These are phyloP conservation scores for Cladobotryum protrusum DNA, from an alignment of 2,329 filamentous ascomycete species.

Conservation along the genomic window DNA sequence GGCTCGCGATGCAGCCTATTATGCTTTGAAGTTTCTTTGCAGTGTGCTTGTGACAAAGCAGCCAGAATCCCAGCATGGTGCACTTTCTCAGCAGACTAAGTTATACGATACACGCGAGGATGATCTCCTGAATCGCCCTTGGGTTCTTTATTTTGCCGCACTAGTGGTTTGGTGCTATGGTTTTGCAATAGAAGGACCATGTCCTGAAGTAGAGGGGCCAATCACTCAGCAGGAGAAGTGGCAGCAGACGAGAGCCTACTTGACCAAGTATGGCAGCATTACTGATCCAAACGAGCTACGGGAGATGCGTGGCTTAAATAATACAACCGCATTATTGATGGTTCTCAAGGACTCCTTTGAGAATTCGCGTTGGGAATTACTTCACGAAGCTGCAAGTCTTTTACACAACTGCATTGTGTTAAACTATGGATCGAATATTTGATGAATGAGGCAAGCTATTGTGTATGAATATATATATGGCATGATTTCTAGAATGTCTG, in stretches of 20 bases:
- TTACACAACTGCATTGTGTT: slow-evolving; percentile 70
- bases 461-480: not conserved
- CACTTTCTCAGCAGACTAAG: slow-evolving; percentile 36
- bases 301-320: slow-evolving; percentile 68
- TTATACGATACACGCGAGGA: slow-evolving; percentile 81
- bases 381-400: slow-evolving; percentile 78
- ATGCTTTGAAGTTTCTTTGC: slow-evolving; percentile 80
- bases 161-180: slow-evolving; percentile 95
- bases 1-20: slow-evolving; percentile 86
- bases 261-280: slow-evolving; percentile 66
- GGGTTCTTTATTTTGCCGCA: slow-evolving; percentile 90
- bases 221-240: slow-evolving; percentile 59
- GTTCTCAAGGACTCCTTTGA: slow-evolving; percentile 76
- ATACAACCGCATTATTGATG: slow-evolving; percentile 73
- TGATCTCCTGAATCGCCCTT: slow-evolving; percentile 82
- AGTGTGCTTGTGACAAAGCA: slow-evolving; percentile 66
- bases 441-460: slow-evolving; percentile 10
- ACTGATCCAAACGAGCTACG: slow-evolving; percentile 71
- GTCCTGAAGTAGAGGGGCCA: slow-evolving; percentile 47
- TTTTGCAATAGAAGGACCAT: slow-evolving; percentile 78
- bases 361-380: slow-evolving; percentile 81
- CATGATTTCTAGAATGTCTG: not conserved
- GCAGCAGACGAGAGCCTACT: slow-evolving; percentile 71
- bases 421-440: slow-evolving; percentile 25
- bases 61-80: slow-evolving; percentile 29